Evolutionary conservation across 805 yeast species (phyloP).

Genomic region (Yamadazyma olivae): DNA sequence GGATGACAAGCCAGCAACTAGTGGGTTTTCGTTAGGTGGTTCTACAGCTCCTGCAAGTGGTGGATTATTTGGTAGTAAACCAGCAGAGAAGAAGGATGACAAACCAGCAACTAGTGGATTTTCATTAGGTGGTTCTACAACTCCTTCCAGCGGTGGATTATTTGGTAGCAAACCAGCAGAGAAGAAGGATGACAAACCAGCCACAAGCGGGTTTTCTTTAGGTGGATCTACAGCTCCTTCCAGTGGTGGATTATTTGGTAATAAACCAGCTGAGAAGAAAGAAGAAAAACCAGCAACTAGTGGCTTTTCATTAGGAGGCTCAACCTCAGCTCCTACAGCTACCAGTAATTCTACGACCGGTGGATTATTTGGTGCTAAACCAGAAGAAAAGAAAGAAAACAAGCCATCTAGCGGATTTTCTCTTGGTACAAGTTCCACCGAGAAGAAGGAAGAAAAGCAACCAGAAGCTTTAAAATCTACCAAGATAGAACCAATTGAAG

Average conservation of each 20-base stretch:
- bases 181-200: conserved; percentile 15
- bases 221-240: conserved; percentile 2
- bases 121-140: conserved; percentile 8
- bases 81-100: conserved; percentile 17
- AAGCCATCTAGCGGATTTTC: conserved; percentile 18
- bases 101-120: conserved; percentile 15
- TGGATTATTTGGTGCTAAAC: conserved; percentile 9
- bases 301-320: not conserved
- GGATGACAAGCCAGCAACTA: conserved; percentile 15
- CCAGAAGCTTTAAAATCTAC: conserved; percentile 38
- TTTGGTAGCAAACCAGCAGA: conserved; percentile 19
- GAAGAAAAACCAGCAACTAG: conserved; percentile 19
- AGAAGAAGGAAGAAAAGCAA: conserved; percentile 12
- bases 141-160: conserved; percentile 6
- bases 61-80: conserved; percentile 8
- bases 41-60: conserved; percentile 1
- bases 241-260: conserved; percentile 21
- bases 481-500: conserved; percentile 60
- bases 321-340: conserved; percentile 3
- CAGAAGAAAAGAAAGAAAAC: conserved; percentile 8
- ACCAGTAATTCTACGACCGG: conserved; percentile 4
- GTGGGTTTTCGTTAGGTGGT: conserved; percentile 10
- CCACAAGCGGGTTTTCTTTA: conserved; percentile 10
- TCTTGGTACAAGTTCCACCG: conserved; percentile 21
- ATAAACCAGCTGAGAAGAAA: conserved; percentile 21